Base-by-base conservation (phyloP, 768 basidiomycete genomes). In the Auricularia sp. region DNA sequence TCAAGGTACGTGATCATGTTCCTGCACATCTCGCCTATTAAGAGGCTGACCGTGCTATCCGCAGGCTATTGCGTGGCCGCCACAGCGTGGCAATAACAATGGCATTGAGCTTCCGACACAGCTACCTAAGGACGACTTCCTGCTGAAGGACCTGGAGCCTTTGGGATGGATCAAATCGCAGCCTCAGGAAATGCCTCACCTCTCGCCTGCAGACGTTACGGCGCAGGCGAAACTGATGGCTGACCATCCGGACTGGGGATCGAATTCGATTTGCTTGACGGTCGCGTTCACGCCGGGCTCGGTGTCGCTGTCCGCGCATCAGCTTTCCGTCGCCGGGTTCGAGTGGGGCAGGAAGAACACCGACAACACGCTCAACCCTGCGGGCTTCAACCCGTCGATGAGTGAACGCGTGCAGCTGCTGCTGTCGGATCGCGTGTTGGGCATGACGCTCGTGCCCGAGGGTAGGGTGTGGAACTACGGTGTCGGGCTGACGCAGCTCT, bases 301-400 rank as follows among this genome's bases (percentile, higher is more conserved):
- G 3, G 93, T 98, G 35, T 98, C 95, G 23, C 77, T 99, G 51
- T 94, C 93, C 33, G 89, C 96, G 0, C 95, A 98, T 78, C 90
- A 87, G 36, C 78, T 98, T 61, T 88, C 89, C 3, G 87, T 96
- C 8, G 85, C 89, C 66, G 97, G 96, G 16, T 98, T 98, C 73
- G 97, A 99, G 71, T 98, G 95, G 95, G 96, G 95, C 51, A 81
- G 96, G 70, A 98, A 97, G 79, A 96, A 95, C 69, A 77, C 81
- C 69, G 93, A 95, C 71, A 90, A 84, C 53, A 89, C 91, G 43
- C 81, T 84, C 43, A 93, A 91, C 72, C 92, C 93, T 66, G 79
- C 87, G 1, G 93, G 96, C 51, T 99, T 96, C 80, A 98, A 96
- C 75, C 92, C 94, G n/a, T 91, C 91, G 68, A 98, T 98, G 96